Evolutionary conservation across 106 monocot species (phyloP), one percentile per base, ranked within the genome.

Genomic region (Dendrobium chrysotoxum): DNA sequence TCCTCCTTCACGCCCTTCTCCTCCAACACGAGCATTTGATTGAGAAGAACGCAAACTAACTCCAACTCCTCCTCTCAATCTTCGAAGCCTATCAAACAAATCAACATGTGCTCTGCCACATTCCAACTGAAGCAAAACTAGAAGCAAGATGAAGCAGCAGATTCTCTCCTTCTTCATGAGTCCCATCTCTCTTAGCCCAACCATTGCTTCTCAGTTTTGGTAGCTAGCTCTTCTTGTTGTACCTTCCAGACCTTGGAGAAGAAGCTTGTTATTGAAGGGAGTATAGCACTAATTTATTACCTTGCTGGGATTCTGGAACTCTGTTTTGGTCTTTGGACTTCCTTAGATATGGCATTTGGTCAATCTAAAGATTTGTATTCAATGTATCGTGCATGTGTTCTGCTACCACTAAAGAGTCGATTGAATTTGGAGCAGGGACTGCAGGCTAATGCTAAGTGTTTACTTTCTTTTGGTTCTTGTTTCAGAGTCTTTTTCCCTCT

Each of bases 141-240:
- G 35, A 16, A 70, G 70, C 70, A 70, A 35, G 8, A 70, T 35
- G 31, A 70, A 70, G 31, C 31, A 70, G 70, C 70, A 70, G 70
- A 70, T 2, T 10, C 31, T 30, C 28, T 70, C 70, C 70, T 70
- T 70, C 70, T 31, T 70, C 31, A 35, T 13, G 7, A 65, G 26
- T 2, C 64, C 64, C 4, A 65, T 23, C 64, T 65, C 64, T 25
- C 26, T 65, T 61, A 7, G 5, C 2, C 61, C 61, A 61, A 21
- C 21, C 61, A 61, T 23, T 25, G 61, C 61, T 61, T 50, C 50
- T 12, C 2, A 50, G 50, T 15, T 50, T 50, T 15, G 50, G 50
- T 50, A 50, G 50, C 50, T 50, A 50, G 11, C 50, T 50, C 50
- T 50, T 44, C 44, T 44, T 50, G 1, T 50, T 50, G 13, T 50